phyloP scores from a whole-genome alignment of 148 eudicot genomes.

The Arbutus unedo region DNA sequence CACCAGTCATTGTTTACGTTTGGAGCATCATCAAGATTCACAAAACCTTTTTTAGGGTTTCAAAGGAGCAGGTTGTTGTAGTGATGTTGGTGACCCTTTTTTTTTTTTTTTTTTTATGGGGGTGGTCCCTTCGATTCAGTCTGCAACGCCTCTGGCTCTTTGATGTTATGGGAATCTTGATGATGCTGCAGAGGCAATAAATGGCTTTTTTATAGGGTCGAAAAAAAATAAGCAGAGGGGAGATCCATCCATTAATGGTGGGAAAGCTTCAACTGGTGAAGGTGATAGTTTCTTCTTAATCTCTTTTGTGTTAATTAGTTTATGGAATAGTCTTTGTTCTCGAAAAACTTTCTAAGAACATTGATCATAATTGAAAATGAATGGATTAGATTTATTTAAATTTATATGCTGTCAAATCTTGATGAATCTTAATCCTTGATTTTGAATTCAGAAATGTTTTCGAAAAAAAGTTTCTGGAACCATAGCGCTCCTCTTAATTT shows the following conservation, averaged over 20 bases:
- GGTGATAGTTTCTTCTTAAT: background rate
- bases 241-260: background rate
- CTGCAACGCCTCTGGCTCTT: background rate
- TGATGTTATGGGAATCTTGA: constrained; percentile 72
- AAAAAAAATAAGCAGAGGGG: background rate
- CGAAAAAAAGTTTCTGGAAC: too few relatives aligned
- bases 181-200: constrained; percentile 84
- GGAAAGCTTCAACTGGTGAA: background rate
- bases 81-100: background rate
- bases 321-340: too few relatives aligned
- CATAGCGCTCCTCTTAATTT: too few relatives aligned
- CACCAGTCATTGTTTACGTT: constrained; percentile 51
- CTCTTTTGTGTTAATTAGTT: background rate
- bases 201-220: constrained; percentile 29
- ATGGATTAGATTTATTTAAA: too few relatives aligned
- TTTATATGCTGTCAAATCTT: too few relatives aligned
- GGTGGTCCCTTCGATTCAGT: background rate
- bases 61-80: background rate
- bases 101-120: background rate
- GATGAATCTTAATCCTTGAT: too few relatives aligned
- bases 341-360: too few relatives aligned
- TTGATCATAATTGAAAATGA: too few relatives aligned
- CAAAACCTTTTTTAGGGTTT: constrained; percentile 21
- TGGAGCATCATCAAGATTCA: constrained; percentile 96
- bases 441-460: too few relatives aligned